A percentile compares a stretch with the other conserved stretches of the same genome.
Evolutionary conservation across 495 filamentous ascomycete species (phyloP).

Genomic region (Podospora conica): DNA sequence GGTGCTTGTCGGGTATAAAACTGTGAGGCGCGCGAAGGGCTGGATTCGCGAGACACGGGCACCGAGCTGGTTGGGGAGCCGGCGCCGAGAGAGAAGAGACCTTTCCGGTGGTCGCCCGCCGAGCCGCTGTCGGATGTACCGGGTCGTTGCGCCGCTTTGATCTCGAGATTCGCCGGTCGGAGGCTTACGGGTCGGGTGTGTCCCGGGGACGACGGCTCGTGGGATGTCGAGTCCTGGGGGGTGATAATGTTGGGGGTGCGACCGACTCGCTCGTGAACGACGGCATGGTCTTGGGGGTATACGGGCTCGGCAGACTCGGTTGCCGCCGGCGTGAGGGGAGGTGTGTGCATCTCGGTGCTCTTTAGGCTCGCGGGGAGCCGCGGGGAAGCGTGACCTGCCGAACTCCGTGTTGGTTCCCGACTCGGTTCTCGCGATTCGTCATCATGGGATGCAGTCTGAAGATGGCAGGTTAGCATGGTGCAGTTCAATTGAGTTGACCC

Average conservation of each 20-base stretch:
- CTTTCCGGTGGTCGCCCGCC: constrained; percentile 48
- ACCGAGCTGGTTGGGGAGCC: constrained; percentile 61
- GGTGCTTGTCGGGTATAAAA: constrained; percentile 64
- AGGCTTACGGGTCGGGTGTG: constrained; percentile 16
- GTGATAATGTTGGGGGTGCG: constrained; percentile 55
- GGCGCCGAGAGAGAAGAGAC: constrained; percentile 69
- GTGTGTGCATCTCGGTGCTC: constrained; percentile 68
- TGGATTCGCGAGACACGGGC: constrained; percentile 57
- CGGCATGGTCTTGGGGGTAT: constrained; percentile 21
- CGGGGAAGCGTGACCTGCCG: constrained; percentile 38
- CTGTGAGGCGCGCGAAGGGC: constrained; percentile 58
- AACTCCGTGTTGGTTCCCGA: constrained; percentile 30
- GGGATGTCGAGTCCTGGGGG: constrained; percentile 43
- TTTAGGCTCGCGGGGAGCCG: constrained; percentile 36
- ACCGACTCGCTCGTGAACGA: constrained; percentile 28
- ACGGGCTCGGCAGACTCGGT: constrained; percentile 42
- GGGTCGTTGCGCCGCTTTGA: constrained; percentile 30
- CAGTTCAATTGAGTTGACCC: background rate
- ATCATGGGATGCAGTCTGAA: constrained; percentile 41
- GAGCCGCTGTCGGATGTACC: constrained; percentile 34
- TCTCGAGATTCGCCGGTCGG: constrained; percentile 5
- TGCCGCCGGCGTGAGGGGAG: constrained; percentile 81
- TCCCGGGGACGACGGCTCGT: constrained; percentile 32
- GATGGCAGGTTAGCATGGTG: constrained; percentile 11
- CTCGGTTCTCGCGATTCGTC: constrained; percentile 32